Evolutionary conservation across 2,329 filamentous ascomycete genomes (phyloP).

Genomic region (Conoideocrella luteorostrata): DNA sequence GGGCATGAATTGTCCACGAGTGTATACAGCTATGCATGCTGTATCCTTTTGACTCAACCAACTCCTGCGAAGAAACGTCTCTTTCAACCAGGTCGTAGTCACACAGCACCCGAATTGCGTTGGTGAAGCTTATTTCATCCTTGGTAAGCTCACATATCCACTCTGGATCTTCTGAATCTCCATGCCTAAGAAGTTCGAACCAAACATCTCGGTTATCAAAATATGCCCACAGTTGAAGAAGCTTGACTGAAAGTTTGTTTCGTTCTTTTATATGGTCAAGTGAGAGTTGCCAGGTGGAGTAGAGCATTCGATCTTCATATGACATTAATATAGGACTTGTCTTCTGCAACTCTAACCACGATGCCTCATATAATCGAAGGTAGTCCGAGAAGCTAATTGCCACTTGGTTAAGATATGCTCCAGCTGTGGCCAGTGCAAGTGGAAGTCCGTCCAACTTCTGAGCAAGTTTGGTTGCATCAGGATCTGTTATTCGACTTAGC

Average conservation of each 20-base stretch:
- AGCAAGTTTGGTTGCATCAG: conserved; percentile 1
- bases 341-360: conserved; percentile 28
- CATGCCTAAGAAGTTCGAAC: conserved; percentile 2
- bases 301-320: conserved; percentile 25
- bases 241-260: background rate
- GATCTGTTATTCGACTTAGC: background rate
- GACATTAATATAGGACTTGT: conserved; percentile 21
- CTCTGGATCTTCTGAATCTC: background rate
- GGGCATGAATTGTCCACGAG: background rate
- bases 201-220: conserved; percentile 2
- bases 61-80: background rate
- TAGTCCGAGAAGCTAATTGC: conserved; percentile 31
- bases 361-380: conserved; percentile 29
- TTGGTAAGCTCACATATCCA: background rate
- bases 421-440: conserved; percentile 39
- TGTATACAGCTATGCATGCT: conserved; percentile 1
- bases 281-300: conserved; percentile 33
- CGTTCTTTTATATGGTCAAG: conserved; percentile 26
- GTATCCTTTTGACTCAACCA: background rate
- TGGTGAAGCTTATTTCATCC: background rate
- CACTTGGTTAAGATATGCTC: conserved; percentile 34
- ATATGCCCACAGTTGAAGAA: conserved; percentile 1
- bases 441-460: conserved; percentile 35
- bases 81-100: background rate
- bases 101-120: background rate